phyloP scores from a whole-genome alignment of 495 filamentous ascomycete genomes.

The Bathelium albidoporum region DNA sequence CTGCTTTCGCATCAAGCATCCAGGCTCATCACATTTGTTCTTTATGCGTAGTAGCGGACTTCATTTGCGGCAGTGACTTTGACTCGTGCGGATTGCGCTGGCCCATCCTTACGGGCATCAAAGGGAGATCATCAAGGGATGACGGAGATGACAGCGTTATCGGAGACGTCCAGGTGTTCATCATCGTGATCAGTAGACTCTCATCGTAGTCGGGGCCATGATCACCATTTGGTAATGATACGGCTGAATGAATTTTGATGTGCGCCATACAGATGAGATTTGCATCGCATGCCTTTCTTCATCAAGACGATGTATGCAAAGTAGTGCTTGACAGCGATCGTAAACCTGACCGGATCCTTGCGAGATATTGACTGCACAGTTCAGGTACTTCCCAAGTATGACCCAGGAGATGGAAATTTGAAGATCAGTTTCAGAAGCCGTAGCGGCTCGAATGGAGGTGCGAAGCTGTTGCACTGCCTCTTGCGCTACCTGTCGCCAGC shows the following conservation, averaged over 20 bases:
- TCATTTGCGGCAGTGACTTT: neutral
- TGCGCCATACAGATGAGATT: neutral
- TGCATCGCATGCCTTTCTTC: neutral
- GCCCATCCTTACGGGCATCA: neutral
- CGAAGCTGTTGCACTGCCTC: neutral
- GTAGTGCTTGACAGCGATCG: neutral
- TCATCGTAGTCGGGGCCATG: neutral
- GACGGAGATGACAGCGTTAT: neutral
- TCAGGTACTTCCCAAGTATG: neutral
- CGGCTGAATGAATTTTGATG: neutral
- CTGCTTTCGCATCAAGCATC: neutral
- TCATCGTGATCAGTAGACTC: neutral
- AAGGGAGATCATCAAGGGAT: neutral
- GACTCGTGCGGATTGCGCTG: neutral
- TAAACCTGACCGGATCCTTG: neutral
- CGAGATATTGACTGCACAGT: neutral
- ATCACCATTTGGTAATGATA: neutral
- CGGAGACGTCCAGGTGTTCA: neutral
- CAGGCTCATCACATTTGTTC: neutral
- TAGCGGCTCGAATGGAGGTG: neutral
- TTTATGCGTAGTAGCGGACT: neutral
- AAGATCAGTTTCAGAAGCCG: slow-evolving; percentile 2
- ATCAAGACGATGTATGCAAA: neutral
- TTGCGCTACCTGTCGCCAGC: no score
- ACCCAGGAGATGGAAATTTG: neutral